These are phyloP conservation scores for Biscogniauxia marginata DNA, from an alignment of 2,329 filamentous ascomycete genomes.

Conservation along the genomic window DNA sequence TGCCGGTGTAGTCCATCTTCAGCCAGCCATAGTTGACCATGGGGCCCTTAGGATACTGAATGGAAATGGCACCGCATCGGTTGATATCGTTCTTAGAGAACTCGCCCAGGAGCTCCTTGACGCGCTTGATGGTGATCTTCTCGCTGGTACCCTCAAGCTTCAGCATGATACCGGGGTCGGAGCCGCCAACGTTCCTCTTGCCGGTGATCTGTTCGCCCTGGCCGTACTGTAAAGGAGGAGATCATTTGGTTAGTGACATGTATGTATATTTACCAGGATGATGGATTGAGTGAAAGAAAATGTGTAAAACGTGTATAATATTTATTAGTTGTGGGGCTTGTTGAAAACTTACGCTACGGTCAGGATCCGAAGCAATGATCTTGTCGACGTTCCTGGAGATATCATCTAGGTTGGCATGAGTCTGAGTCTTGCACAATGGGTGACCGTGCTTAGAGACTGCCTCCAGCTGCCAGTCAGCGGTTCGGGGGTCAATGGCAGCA, in stretches of 20 bases:
- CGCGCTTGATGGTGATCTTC: not conserved
- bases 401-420: not conserved
- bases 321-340: not conserved
- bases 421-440: not conserved
- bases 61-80: not conserved
- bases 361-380: not conserved
- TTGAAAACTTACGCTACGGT: not conserved
- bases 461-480: not conserved
- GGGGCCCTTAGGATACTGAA: not conserved
- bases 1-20: not conserved
- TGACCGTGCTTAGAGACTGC: not conserved
- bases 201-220: not conserved
- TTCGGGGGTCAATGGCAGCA: not conserved
- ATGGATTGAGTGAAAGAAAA: not conserved
- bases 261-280: not conserved
- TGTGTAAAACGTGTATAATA: not conserved
- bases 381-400: not conserved
- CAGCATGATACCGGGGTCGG: not conserved
- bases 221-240: not conserved
- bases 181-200: not conserved
- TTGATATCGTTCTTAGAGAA: not conserved
- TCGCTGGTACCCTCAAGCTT: not conserved
- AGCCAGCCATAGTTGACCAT: not conserved
- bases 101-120: not conserved
- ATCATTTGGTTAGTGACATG: not conserved